Conservation (phyloP, 2,329 filamentous ascomycete genomes). For the Samsoniella hepiali region DNA sequence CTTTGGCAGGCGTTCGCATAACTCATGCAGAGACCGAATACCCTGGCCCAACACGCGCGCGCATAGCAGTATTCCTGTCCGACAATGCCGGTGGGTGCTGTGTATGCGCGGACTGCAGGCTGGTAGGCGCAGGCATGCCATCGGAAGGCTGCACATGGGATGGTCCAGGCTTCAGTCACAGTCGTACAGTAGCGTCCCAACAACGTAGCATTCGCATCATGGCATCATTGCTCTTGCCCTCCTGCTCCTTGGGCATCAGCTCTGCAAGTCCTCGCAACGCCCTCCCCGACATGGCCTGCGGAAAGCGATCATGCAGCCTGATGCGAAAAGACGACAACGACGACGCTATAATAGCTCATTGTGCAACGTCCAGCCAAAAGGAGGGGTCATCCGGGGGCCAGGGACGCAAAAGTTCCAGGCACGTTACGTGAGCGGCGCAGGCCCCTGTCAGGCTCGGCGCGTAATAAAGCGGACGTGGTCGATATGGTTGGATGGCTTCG, state of each 20-base stretch:
- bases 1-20: background rate
- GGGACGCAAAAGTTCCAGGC: background rate
- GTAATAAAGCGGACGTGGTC: slow-evolving; percentile 13
- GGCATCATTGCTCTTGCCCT: background rate
- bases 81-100: background rate
- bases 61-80: background rate
- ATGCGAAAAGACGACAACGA: background rate
- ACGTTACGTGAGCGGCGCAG: background rate
- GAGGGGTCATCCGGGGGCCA: background rate
- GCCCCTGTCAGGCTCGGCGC: slow-evolving; percentile 16
- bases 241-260: background rate
- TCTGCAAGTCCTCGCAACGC: background rate
- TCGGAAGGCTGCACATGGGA: background rate
- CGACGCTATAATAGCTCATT: slow-evolving; percentile 3
- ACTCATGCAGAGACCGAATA: background rate
- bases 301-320: background rate
- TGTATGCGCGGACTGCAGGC: background rate
- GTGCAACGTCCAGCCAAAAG: background rate
- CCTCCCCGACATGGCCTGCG: background rate
- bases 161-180: background rate
- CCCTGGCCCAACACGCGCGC: slow-evolving; percentile 4
- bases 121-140: background rate
- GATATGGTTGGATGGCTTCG: slow-evolving; percentile 18
- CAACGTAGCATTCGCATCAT: background rate
- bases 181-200: background rate